Conservation (phyloP, 768 basidiomycete species). For the Cystofilobasidium ferigula region DNA sequence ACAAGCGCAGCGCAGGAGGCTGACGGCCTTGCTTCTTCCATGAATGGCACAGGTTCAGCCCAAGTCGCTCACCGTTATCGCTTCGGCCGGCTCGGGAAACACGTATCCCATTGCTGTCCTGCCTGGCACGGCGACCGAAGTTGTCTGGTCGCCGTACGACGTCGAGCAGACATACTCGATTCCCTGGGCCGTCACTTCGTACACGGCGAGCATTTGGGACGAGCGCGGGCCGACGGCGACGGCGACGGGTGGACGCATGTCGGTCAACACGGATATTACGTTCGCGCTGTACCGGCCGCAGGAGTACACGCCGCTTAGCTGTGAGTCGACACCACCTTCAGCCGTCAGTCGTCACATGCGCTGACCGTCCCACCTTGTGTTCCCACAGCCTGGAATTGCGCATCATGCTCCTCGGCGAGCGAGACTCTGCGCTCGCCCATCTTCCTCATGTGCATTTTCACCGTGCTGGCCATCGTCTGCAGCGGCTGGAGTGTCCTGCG, state of each 20-base stretch:
- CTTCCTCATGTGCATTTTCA: constrained; percentile 3
- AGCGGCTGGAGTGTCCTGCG: constrained; percentile 19
- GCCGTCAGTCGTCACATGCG: not conserved
- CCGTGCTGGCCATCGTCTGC: constrained; percentile 12
- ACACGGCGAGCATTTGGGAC: constrained; percentile 69
- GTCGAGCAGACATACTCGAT: constrained; percentile 58
- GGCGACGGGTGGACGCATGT: constrained; percentile 53
- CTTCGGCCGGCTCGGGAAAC: constrained; percentile 68
- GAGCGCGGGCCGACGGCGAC: constrained; percentile 60
- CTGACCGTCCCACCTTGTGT: not conserved
- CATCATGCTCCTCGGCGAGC: constrained; percentile 19
- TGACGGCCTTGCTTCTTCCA: not conserved
- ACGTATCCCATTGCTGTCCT: constrained; percentile 69
- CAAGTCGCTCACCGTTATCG: constrained; percentile 63
- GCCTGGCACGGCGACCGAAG: constrained; percentile 53
- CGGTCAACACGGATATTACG: constrained; percentile 55
- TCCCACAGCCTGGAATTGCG: constrained; percentile 22
- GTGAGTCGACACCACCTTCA: constrained; percentile 34
- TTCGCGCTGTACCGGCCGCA: constrained; percentile 79
- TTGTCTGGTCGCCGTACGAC: constrained; percentile 66
- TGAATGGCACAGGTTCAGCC: constrained; percentile 46
- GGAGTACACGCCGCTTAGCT: constrained; percentile 54
- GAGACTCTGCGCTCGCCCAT: constrained; percentile 1
- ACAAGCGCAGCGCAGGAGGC: not conserved
- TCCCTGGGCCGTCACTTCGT: constrained; percentile 64